phyloP scores from a whole-genome alignment of 148 eudicot genomes.

The Drosera capensis region DNA sequence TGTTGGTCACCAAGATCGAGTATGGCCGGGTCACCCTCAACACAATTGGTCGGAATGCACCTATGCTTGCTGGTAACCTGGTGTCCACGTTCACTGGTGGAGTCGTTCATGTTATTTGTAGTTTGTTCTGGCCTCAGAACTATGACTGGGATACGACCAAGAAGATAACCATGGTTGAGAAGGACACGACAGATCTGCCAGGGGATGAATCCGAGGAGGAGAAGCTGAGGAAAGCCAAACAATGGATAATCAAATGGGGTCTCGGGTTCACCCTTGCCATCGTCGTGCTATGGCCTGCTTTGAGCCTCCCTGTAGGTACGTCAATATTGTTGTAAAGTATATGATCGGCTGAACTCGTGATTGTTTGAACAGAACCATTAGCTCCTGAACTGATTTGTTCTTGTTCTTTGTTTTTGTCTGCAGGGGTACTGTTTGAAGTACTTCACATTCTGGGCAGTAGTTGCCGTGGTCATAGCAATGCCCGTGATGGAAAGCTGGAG shows the following conservation, averaged over 20 bases:
- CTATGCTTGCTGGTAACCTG: constrained; percentile 86
- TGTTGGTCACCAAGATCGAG: constrained; percentile 44
- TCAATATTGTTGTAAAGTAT: too few relatives aligned
- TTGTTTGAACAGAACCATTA: too few relatives aligned
- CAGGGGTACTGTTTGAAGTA: constrained; percentile 67
- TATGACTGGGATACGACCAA: constrained; percentile 90
- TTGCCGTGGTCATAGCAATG: constrained; percentile 66
- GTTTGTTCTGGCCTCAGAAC: constrained; percentile 63
- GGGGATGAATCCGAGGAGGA: constrained; percentile 64
- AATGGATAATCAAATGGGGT: constrained; percentile 95
- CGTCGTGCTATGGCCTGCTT: constrained; percentile 66
- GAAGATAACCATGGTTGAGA: constrained; percentile 75
- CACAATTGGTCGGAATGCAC: constrained; percentile 79
- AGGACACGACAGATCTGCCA: constrained; percentile 48
- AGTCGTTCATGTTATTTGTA: constrained; percentile 56
- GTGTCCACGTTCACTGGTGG: constrained; percentile 81
- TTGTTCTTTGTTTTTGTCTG: constrained; percentile 8
- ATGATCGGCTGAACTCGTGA: too few relatives aligned
- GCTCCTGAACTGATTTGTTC: too few relatives aligned
- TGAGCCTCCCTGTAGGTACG: constrained; percentile 84
- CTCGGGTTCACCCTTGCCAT: constrained; percentile 70
- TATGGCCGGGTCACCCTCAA: constrained; percentile 76
- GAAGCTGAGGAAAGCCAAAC: constrained; percentile 49
- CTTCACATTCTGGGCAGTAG: constrained; percentile 77
- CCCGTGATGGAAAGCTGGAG: constrained; percentile 83